Evolutionary conservation across 1,284 basidiomycete genomes (phyloP), one percentile per base, ranked within the genome.

Genomic region (Schizopora paradoxa): DNA sequence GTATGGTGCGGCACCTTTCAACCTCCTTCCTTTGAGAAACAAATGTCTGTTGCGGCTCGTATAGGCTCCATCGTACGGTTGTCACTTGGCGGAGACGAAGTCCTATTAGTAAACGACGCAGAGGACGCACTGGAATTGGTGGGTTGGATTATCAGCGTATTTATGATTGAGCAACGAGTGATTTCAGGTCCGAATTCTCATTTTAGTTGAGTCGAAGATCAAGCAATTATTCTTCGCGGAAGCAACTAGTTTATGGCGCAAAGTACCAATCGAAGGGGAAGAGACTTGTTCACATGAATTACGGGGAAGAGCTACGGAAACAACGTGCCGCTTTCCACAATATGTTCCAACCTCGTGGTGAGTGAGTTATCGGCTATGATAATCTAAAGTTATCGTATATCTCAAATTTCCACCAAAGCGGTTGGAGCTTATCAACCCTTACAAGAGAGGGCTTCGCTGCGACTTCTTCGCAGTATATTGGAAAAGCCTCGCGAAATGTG

Each of bases 181-280:
- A n/a, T n/a, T 1, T 4, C 19, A 16, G 5, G 14, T 22, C 38
- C 6, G 1, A n/a, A 25, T 14, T 16, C 8, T 16, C 29, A 21
- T 2, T 1, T 11, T 31, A 39, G 36, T 47, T 51, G 7, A 47
- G 29, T 13, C 34, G 43, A 14, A 36, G 51, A 7, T 46, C 48
- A 16, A 22, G 36, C 5, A 52, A 47, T 14, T 52, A 52, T 32
- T 52, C 51, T 14, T 52, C 51, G 3, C 49, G 51, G 14, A 46
- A 45, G 33, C 51, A 32, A 5, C 25, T 51, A 14, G 36, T 50
- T 26, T 52, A 47, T 27, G 44, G 44, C 19, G 51, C 48, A 11
- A 52, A 47, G 33, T 51, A 52, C 26, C 48, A 28, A 13, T 52
- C 51, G 4, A 16, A 27, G 5, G 41, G 47, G 16, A 52, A 47